Evolutionary conservation across 1,284 basidiomycete species (phyloP).

Genomic region (Xerocomus amazonicus): DNA sequence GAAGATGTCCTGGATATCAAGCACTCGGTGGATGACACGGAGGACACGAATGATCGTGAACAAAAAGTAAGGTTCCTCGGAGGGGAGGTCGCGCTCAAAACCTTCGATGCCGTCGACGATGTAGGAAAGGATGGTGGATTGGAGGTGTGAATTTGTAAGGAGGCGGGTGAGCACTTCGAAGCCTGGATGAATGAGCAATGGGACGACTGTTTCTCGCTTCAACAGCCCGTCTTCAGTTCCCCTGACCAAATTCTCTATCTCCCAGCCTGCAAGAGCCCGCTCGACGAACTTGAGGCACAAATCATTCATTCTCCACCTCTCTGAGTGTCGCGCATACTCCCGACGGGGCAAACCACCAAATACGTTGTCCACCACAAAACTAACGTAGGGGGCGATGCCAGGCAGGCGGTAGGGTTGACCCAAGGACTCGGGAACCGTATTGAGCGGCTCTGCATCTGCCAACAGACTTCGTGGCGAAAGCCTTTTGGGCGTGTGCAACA

Average conservation of each 20-base stretch:
- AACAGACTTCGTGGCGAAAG: conserved; percentile 58
- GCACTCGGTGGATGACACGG: conserved; percentile 76
- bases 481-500: conserved; percentile 76
- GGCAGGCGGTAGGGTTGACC: conserved; percentile 73
- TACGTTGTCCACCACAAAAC: conserved; percentile 88
- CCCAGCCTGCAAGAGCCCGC: conserved; percentile 76
- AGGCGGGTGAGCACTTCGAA: conserved; percentile 83
- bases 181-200: conserved; percentile 77
- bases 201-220: conserved; percentile 50
- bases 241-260: conserved; percentile 64
- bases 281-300: conserved; percentile 85
- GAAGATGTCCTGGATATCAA: conserved; percentile 88
- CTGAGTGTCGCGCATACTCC: conserved; percentile 71
- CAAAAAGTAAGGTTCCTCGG: conserved; percentile 68
- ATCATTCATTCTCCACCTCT: conserved; percentile 87
- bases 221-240: conserved; percentile 47
- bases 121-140: conserved; percentile 72
- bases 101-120: conserved; percentile 74
- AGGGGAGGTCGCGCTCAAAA: conserved; percentile 67
- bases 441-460: conserved; percentile 56
- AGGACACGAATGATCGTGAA: conserved; percentile 78
- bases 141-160: conserved; percentile 69
- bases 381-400: conserved; percentile 74
- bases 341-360: conserved; percentile 68
- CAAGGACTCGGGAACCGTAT: conserved; percentile 74